Evolutionary conservation across 345 rosid species (phyloP).

Genomic region (Abelmoschus esculentus): DNA sequence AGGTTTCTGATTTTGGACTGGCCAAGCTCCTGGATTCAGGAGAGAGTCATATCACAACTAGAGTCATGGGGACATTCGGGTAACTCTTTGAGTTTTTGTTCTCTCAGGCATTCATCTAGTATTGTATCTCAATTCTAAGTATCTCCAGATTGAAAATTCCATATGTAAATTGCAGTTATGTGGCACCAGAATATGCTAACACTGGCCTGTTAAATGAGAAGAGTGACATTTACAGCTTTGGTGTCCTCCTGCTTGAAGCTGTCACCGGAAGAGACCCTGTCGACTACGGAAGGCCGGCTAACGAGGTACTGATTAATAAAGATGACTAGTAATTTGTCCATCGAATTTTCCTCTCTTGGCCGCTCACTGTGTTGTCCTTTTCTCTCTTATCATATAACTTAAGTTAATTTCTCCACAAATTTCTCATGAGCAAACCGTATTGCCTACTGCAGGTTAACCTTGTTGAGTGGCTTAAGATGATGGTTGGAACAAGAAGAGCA

Average conservation of each 20-base stretch:
- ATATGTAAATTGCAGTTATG: constrained; percentile 54
- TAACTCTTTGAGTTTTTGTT: constrained; percentile 24
- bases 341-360: neutral
- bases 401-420: neutral
- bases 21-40: constrained; percentile 88
- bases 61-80: constrained; percentile 99
- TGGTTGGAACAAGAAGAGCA: constrained; percentile 90
- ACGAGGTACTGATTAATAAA: constrained; percentile 41
- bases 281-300: constrained; percentile 84
- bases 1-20: constrained; percentile 96
- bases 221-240: constrained; percentile 96
- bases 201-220: constrained; percentile 85
- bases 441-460: constrained; percentile 63
- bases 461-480: constrained; percentile 91
- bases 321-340: neutral
- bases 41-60: constrained; percentile 88
- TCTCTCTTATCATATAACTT: neutral
- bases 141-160: constrained; percentile 9
- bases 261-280: constrained; percentile 95
- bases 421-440: constrained; percentile 4
- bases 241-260: constrained; percentile 85
- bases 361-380: neutral
- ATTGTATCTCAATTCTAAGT: neutral
- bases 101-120: constrained; percentile 5
- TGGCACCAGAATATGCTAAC: constrained; percentile 96